Evolutionary conservation across 2,329 filamentous ascomycete species (phyloP), one percentile per base, ranked within the genome.

Genomic region (Paradendryphiella salina): DNA sequence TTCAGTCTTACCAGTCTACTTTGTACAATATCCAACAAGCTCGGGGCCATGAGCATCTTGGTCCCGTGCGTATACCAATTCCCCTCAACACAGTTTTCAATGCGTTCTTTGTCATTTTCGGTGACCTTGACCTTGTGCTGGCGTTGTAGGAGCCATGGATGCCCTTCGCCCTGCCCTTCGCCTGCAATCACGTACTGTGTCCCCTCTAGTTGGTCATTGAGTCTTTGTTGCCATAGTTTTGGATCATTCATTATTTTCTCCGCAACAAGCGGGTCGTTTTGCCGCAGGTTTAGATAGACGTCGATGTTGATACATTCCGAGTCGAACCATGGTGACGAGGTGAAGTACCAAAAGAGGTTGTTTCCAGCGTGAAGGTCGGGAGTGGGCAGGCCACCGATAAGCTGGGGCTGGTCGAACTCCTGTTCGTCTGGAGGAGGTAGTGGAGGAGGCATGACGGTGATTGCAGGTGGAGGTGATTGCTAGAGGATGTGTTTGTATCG

Each of bases 271-370:
- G 54, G 77, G 74, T 52, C 50, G 21, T 52, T 41, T 52, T 82
- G 78, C 56, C 72, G 76, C 10, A 78, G 75, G 63, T 85, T 82
- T 18, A 76, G 75, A 56, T 80, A 72, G 8, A 82, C 76, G 55
- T 80, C 79, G 47, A 59, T 63, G 70, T 86, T 86, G 69, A 85
- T 85, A 53, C 80, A 83, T 11, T 76, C 79, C 18, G 74, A 71
- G 54, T 86, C 84, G 68, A 84, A 85, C 75, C 85, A 86, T n/a
- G 82, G 82, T 1, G 82, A 84, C 59, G 81, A 76, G 49, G 77
- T 76, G 65, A 87, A 85, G 70, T 86, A 86, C 64, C 81, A 82
- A 46, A 85, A 78, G 35, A 86, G 77, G 37, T 63, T 64, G 37
- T 63, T 64, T 45, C 65, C 60, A 10, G 47, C 50, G 46, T 67